Evolutionary conservation across 805 yeast species (phyloP).

Genomic region (Yamadazyma kitorensis): DNA sequence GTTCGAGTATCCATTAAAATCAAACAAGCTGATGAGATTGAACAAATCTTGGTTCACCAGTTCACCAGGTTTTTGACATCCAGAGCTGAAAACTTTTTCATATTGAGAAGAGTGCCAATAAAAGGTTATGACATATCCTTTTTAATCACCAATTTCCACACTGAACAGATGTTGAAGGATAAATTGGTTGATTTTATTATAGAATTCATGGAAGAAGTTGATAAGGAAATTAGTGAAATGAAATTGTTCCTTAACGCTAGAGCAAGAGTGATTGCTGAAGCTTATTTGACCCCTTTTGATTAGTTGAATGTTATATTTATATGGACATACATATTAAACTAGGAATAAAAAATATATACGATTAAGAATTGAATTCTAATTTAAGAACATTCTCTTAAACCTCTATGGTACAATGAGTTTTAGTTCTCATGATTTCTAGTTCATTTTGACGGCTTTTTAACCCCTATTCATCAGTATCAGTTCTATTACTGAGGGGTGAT

Average conservation of each 20-base stretch:
- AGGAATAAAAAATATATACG: slow-evolving; percentile 1
- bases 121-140: slow-evolving; percentile 92
- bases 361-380: no score
- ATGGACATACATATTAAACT: neutral
- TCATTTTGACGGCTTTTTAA: slow-evolving; percentile 1
- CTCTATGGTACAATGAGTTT: no score
- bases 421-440: neutral
- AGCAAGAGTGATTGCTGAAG: slow-evolving; percentile 97
- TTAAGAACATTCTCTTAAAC: no score
- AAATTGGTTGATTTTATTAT: slow-evolving; percentile 95
- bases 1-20: slow-evolving; percentile 88
- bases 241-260: slow-evolving; percentile 94
- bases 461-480: slow-evolving; percentile 6
- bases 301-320: slow-evolving; percentile 21
- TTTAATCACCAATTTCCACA: slow-evolving; percentile 88
- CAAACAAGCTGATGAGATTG: slow-evolving; percentile 97
- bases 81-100: slow-evolving; percentile 92
- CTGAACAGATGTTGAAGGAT: slow-evolving; percentile 92
- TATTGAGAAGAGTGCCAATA: slow-evolving; percentile 87
- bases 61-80: slow-evolving; percentile 91
- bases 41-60: slow-evolving; percentile 88
- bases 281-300: slow-evolving; percentile 87
- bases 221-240: slow-evolving; percentile 98
- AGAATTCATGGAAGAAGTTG: slow-evolving; percentile 99
- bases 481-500: slow-evolving; percentile 15